phyloP scores from a whole-genome alignment of 2,329 filamentous ascomycete species.

The Thielaviopsis euricoi region DNA sequence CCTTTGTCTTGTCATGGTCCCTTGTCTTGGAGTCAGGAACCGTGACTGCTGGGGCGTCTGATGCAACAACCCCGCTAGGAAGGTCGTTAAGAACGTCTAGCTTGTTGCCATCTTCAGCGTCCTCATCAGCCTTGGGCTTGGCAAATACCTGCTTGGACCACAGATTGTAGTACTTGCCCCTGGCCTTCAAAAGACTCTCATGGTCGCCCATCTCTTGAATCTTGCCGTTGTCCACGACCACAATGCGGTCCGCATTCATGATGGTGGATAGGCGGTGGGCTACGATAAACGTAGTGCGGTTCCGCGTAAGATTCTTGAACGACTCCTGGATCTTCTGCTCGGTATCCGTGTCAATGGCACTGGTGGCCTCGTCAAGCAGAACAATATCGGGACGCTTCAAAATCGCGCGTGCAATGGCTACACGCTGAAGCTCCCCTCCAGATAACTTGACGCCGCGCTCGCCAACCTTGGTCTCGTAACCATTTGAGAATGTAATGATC shows the following conservation, averaged over 20 bases:
- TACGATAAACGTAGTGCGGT: slow-evolving; percentile 50
- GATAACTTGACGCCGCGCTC: slow-evolving; percentile 43
- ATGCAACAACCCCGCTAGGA: slow-evolving; percentile 21
- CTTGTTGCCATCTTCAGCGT: slow-evolving; percentile 14
- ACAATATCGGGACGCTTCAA: slow-evolving; percentile 61
- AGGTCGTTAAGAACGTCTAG: slow-evolving; percentile 22
- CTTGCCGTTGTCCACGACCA: slow-evolving; percentile 46
- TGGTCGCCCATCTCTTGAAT: slow-evolving; percentile 49
- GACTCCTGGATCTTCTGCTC: slow-evolving; percentile 51
- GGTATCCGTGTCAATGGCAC: slow-evolving; percentile 55
- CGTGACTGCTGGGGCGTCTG: slow-evolving; percentile 14
- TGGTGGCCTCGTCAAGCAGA: slow-evolving; percentile 65
- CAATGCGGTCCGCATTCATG: slow-evolving; percentile 50
- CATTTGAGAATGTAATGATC: slow-evolving; percentile 36
- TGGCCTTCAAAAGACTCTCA: slow-evolving; percentile 36
- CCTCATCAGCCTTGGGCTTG: slow-evolving; percentile 25
- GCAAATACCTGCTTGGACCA: slow-evolving; percentile 48
- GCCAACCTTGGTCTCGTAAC: slow-evolving; percentile 33
- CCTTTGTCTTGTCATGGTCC: slow-evolving; percentile 1
- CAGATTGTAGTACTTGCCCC: slow-evolving; percentile 45
- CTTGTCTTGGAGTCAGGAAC: slow-evolving; percentile 7
- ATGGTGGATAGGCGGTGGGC: slow-evolving; percentile 57
- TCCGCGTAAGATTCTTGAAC: slow-evolving; percentile 38
- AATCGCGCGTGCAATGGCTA: slow-evolving; percentile 55
- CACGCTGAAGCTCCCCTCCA: slow-evolving; percentile 48